Evolutionary conservation across 257 asterid genomes (phyloP).

Genomic region (Salvia miltiorrhiza): DNA sequence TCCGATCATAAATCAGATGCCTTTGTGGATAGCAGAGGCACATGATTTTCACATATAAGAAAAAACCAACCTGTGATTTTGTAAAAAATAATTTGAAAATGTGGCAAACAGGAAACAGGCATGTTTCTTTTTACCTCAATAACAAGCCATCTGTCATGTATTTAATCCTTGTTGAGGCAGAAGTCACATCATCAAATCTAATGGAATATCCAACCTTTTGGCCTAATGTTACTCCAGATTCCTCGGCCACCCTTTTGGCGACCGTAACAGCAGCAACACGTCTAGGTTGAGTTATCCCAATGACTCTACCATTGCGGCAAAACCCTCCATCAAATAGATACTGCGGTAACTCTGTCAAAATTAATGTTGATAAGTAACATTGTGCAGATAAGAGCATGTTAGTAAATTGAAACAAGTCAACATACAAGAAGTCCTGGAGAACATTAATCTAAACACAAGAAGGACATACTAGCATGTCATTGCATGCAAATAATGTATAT

Average conservation of each 20-base stretch:
- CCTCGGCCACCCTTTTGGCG: constrained; percentile 95
- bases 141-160: constrained; percentile 97
- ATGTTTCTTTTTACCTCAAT: constrained; percentile 55
- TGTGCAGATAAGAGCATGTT: neutral
- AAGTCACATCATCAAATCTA: constrained; percentile 88
- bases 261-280: constrained; percentile 98
- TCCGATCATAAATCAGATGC: constrained; percentile 11
- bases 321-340: constrained; percentile 78
- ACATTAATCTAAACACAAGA: constrained; percentile 9
- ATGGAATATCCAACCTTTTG: constrained; percentile 91
- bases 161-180: constrained; percentile 75
- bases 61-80: neutral
- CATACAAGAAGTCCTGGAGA: constrained; percentile 11
- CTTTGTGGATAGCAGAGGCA: neutral
- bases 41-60: neutral
- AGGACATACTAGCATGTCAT: neutral
- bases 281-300: constrained; percentile 95
- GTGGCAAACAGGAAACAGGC: constrained; percentile 5
- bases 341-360: constrained; percentile 82
- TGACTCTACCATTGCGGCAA: constrained; percentile 71
- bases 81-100: neutral
- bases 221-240: constrained; percentile 72
- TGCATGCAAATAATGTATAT: neutral
- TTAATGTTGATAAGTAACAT: neutral
- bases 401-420: neutral